These are phyloP conservation scores for Fusarium continuum DNA, from an alignment of 2,329 filamentous ascomycete genomes.

Conservation along the genomic window DNA sequence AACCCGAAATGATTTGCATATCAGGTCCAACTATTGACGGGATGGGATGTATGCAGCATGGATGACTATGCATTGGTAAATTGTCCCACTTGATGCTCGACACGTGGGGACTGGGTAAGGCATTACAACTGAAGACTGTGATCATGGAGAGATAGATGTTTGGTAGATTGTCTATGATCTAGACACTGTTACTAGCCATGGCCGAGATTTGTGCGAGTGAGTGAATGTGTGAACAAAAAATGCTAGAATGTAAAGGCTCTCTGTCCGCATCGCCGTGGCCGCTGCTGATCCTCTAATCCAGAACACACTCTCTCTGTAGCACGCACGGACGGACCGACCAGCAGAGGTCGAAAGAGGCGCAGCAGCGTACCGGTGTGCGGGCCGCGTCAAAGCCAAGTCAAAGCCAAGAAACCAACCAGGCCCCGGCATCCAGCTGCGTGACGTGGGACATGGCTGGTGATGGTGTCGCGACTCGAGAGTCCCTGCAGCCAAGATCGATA, in stretches of 20 bases:
- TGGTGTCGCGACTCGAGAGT: neutral
- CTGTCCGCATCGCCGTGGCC: neutral
- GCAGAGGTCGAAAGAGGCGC: constrained; percentile 8
- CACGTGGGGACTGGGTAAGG: constrained; percentile 25
- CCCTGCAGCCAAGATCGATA: constrained; percentile 28
- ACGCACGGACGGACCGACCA: neutral
- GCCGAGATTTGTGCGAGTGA: neutral
- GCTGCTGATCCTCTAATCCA: neutral
- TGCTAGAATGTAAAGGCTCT: no score
- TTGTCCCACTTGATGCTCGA: constrained; percentile 34
- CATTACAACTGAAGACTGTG: neutral
- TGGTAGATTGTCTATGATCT: neutral
- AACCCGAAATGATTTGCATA: constrained; percentile 29
- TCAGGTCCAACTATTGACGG: constrained; percentile 6
- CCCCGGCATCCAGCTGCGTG: constrained; percentile 10
- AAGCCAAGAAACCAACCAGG: constrained; percentile 3
- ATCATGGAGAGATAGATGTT: neutral
- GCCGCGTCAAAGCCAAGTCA: constrained; percentile 21
- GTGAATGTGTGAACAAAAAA: no score
- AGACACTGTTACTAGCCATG: neutral
- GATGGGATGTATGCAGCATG: constrained; percentile 20
- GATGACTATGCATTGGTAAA: neutral
- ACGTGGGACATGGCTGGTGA: constrained; percentile 1
- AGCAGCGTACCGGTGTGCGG: constrained; percentile 14
- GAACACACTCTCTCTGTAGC: no score